Evolutionary conservation across 495 filamentous ascomycete species (phyloP).

Genomic region (Podospora appendiculata): DNA sequence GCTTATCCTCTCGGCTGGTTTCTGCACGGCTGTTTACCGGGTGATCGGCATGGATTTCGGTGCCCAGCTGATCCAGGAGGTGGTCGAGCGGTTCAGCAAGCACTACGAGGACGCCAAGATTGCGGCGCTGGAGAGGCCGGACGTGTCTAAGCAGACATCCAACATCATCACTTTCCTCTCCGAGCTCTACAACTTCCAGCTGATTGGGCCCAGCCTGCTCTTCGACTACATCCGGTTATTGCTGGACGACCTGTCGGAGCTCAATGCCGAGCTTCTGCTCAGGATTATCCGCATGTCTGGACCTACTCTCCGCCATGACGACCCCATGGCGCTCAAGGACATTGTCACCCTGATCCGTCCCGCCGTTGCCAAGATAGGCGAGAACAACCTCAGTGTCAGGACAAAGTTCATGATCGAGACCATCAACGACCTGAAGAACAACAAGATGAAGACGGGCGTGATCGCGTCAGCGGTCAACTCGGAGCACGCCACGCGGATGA

Average conservation of each 20-base stretch:
- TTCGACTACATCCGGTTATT: constrained; percentile 86
- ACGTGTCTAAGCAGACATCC: constrained; percentile 53
- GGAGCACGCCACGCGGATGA: constrained; percentile 79
- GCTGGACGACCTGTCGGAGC: constrained; percentile 65
- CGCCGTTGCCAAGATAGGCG: constrained; percentile 55
- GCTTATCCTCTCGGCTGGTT: constrained; percentile 83
- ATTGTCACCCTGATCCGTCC: constrained; percentile 76
- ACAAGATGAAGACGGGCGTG: constrained; percentile 68
- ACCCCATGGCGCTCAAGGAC: constrained; percentile 84
- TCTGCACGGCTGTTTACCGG: constrained; percentile 82
- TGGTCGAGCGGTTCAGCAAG: constrained; percentile 61
- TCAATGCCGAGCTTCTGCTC: constrained; percentile 86
- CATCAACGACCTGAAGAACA: constrained; percentile 91
- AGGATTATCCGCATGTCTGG: constrained; percentile 76
- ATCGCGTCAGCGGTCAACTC: constrained; percentile 54
- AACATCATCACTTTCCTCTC: constrained; percentile 83
- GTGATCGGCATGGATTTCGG: constrained; percentile 81
- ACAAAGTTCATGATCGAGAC: constrained; percentile 98
- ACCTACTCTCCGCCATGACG: constrained; percentile 78
- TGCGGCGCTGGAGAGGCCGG: constrained; percentile 37
- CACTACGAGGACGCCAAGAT: constrained; percentile 37
- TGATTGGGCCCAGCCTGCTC: constrained; percentile 71
- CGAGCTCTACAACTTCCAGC: constrained; percentile 84
- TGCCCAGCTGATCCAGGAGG: constrained; percentile 68
- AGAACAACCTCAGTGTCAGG: constrained; percentile 69